Evolutionary conservation across 1,139 yeast genomes (phyloP).

Genomic region (Wickerhamomyces sp.): DNA sequence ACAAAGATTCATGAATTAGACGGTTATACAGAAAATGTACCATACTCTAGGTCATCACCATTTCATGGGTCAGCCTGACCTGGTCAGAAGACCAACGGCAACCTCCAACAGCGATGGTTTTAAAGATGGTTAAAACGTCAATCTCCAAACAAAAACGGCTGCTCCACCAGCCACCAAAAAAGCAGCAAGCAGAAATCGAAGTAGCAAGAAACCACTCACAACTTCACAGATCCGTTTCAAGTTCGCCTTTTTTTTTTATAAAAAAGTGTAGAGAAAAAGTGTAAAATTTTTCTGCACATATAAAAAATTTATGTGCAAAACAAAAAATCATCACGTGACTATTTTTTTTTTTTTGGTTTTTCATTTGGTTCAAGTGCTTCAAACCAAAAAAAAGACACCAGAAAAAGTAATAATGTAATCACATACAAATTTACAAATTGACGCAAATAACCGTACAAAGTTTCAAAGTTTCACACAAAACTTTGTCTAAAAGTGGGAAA

Average conservation of each 20-base stretch:
- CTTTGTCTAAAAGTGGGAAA: too few relatives aligned
- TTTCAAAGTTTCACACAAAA: too few relatives aligned
- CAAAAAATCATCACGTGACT: slow-evolving; percentile 1
- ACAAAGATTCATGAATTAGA: too few relatives aligned
- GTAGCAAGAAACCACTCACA: neutral
- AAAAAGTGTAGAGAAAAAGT: too few relatives aligned
- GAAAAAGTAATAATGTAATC: too few relatives aligned
- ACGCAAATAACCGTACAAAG: too few relatives aligned
- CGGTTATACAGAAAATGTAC: slow-evolving; percentile 43
- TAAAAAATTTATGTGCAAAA: neutral
- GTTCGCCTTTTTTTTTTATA: too few relatives aligned
- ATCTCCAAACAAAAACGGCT: slow-evolving; percentile 2
- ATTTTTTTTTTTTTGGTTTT: too few relatives aligned
- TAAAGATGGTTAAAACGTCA: slow-evolving; percentile 46
- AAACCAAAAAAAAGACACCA: too few relatives aligned
- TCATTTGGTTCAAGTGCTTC: too few relatives aligned
- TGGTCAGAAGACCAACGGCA: slow-evolving; percentile 41
- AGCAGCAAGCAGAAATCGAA: neutral
- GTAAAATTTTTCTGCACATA: neutral
- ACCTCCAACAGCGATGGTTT: slow-evolving; percentile 96
- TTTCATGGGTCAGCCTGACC: slow-evolving; percentile 70
- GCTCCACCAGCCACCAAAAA: neutral
- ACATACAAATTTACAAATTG: too few relatives aligned
- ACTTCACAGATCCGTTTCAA: slow-evolving; percentile 3
- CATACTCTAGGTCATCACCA: slow-evolving; percentile 89